Evolutionary conservation across 2,329 filamentous ascomycete genomes (phyloP), one percentile per base, ranked within the genome.

Genomic region (Calonectria hongkongensis): DNA sequence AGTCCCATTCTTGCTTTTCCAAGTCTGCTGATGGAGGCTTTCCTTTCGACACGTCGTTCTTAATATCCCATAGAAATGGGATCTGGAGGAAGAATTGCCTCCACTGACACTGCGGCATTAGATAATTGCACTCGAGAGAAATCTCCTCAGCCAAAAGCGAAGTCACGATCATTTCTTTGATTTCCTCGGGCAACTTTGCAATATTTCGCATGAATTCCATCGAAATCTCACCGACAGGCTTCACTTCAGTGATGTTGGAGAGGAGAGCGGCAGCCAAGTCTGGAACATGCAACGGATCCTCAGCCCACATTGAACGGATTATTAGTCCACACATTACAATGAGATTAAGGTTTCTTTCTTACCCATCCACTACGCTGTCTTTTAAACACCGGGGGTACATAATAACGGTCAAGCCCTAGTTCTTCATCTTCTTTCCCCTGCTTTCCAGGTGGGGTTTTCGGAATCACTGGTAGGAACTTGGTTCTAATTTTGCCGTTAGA

Each of bases 61-160:
- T 63, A 10, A 74, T 30, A 27, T 73, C 73, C 70, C 70, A 74
- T 2, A 74, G 48, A n/a, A 70, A 74, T 4, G 70, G 70, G 27
- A 74, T 66, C 9, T 68, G 41, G 13, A 63, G 16, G 15, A 74
- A 68, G 2, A 54, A 4, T 4, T 66, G 4, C 25, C 33, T 56
- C 73, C 67, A 74, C 15, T 50, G 21, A 3, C 16, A 30, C 25
- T 68, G 66, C 0, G 62, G 36, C 5, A 74, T 48, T 3, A 65
- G 21, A 36, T 73, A 70, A 8, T 33, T 74, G 50, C 73, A 74
- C 3, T 68, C 60, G 1, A 66, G 30, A 1, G 39, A 3, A 2
- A 70, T 4, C 6, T 65, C 30, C 8, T 65, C 45, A 0, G 8
- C 25, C 2, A 54, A 15, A 27, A 73, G 10, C 13, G 28, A 18